phyloP scores from a whole-genome alignment of 2,329 filamentous ascomycete species.

The Alternaria triticina region DNA sequence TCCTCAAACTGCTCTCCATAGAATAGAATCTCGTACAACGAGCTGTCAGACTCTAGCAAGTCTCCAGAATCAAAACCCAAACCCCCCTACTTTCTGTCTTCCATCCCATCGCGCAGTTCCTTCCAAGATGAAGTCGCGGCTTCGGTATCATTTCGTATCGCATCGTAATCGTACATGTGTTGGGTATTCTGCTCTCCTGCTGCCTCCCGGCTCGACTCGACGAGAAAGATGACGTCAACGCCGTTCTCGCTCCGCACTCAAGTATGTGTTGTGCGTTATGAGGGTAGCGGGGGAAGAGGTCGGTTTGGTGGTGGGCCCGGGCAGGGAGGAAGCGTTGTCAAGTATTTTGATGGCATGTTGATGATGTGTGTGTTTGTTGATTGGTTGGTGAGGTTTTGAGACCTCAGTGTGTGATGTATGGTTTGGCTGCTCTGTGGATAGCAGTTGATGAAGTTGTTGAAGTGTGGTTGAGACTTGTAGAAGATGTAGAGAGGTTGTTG shows the following conservation, averaged over 20 bases:
- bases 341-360: constrained; percentile 1
- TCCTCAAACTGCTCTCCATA: background rate
- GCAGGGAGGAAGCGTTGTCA: background rate
- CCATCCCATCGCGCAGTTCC: background rate
- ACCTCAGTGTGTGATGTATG: background rate
- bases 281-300: background rate
- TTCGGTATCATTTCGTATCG: background rate
- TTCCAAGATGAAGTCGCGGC: background rate
- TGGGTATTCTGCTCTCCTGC: constrained; percentile 1
- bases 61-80: background rate
- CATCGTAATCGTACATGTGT: background rate
- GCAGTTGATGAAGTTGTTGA: background rate
- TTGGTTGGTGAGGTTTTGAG: background rate
- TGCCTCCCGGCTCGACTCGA: background rate
- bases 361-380: background rate
- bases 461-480: background rate
- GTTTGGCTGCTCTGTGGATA: background rate
- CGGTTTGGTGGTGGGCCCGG: constrained; percentile 2
- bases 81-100: too few relatives aligned
- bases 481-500: background rate
- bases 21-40: background rate
- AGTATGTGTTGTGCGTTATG: background rate
- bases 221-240: background rate
- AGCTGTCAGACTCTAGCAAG: background rate
- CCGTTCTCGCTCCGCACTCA: background rate